Base-by-base conservation (phyloP, 2,329 filamentous ascomycete genomes). In the Stachybotrys elegans region DNA sequence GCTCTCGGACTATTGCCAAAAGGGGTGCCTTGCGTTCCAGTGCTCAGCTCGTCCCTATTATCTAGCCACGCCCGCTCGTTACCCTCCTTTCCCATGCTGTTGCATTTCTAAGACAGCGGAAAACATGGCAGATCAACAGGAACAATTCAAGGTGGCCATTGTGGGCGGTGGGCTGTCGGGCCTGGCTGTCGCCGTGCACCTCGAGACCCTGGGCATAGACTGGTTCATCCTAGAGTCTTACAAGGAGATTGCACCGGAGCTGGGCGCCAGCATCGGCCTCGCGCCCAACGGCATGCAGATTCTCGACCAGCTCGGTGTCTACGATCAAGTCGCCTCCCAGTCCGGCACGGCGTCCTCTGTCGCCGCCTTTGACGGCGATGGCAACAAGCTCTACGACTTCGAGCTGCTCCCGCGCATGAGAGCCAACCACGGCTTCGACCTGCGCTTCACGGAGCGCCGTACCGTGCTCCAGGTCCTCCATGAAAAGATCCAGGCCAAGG, bases 241-340 rank as follows among this genome's bases (percentile, higher is more conserved):
- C 37, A 21, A 47, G 0, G 53, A 64, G 0, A 66, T 78, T 19
- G 66, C 67, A 1, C 72, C 74, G 0, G 58, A 67, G 17, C 57
- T 70, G 0, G 76, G 76, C 1, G 73, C 73, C 0, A 68, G 64
- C 4, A 72, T 80, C 22, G 71, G 63, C 1, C 49, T 78, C 1
- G 47, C 65, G 0, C 60, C 74, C 0, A 62, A 70, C 16, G 70
- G 70, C 1, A 45, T 57, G 4, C 61, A 68, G 1, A 69, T 79
- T 6, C 52, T 78, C 1, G 74, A 78, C 41, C 76, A 80, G 52
- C 52, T 79, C 1, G 50, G 51, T 4, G 48, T 57, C 6, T 62
- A 60, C 29, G 53, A 63, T n/a, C 9, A 29, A 29, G 25, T 29
- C 8, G 25, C 25, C 25, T 8, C 25, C 25, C 25, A 29, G 14